phyloP scores from a whole-genome alignment of 129 eudicot species.

The carrot (Daucus carota) region DNA sequence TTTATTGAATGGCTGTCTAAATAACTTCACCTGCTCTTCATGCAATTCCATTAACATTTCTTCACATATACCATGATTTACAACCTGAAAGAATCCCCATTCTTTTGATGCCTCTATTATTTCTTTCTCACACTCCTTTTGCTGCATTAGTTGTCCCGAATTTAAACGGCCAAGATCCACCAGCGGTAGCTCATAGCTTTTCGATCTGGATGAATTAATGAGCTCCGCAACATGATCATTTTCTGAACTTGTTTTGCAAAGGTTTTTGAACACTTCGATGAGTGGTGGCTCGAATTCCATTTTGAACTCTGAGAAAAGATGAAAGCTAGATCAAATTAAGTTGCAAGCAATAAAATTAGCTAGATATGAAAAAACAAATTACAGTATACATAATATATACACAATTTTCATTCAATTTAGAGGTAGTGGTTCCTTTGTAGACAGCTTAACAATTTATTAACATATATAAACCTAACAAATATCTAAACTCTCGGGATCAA shows the following conservation, averaged over 20 bases:
- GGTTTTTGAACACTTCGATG: background rate
- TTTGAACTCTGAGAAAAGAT: background rate
- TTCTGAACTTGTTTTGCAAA: background rate
- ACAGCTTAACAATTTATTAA: too few species aligned
- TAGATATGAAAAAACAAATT: too few species aligned
- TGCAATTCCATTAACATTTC: conserved; percentile 17
- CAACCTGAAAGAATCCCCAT: conserved; percentile 33
- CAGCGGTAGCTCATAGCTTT: conserved; percentile 14
- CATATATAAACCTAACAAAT: too few species aligned
- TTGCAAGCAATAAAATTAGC: too few species aligned
- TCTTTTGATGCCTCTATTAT: conserved; percentile 23
- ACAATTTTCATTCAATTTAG: too few species aligned
- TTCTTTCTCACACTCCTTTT: conserved; percentile 17
- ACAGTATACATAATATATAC: too few species aligned
- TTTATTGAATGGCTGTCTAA: conserved; percentile 18
- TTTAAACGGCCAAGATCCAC: conserved; percentile 14
- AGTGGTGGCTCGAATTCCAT: background rate
- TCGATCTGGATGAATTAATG: background rate
- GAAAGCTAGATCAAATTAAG: too few species aligned
- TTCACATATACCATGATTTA: conserved; percentile 24
- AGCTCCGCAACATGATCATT: background rate
- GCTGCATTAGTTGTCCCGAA: background rate
- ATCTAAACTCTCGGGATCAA: too few species aligned
- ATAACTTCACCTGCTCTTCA: conserved; percentile 14
- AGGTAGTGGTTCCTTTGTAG: too few species aligned